Percentiles rank a stretch among this genome's conserved stretches.
Evolutionary conservation across 2,329 filamentous ascomycete genomes (phyloP).

Genomic region (Apiospora rasikravindrae): DNA sequence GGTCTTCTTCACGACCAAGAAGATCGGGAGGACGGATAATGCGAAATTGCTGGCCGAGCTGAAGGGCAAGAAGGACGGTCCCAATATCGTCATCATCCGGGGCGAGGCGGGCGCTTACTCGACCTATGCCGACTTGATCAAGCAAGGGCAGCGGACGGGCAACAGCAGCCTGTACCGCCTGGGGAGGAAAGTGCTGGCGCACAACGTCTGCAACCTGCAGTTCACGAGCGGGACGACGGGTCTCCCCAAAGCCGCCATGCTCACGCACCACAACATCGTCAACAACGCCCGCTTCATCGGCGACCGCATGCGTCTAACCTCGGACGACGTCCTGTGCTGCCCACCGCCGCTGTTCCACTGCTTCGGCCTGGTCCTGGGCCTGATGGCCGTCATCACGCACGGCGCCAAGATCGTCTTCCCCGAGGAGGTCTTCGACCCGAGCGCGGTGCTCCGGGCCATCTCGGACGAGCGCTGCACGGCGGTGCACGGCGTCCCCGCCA

Average conservation of each 20-base stretch:
- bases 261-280: constrained; percentile 70
- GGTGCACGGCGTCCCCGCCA: constrained; percentile 81
- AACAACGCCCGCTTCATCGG: constrained; percentile 75
- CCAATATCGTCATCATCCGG: constrained; percentile 65
- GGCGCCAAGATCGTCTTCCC: constrained; percentile 80
- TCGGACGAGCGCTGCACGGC: constrained; percentile 73
- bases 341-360: constrained; percentile 86
- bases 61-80: constrained; percentile 48
- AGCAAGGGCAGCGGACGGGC: constrained; percentile 53
- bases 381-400: constrained; percentile 75
- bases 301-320: constrained; percentile 73
- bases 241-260: constrained; percentile 74
- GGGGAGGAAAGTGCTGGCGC: constrained; percentile 61
- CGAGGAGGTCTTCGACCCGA: constrained; percentile 73
- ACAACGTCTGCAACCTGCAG: constrained; percentile 75
- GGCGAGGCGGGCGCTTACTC: constrained; percentile 59
- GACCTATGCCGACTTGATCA: constrained; percentile 65
- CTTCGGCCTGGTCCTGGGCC: constrained; percentile 79
- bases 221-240: constrained; percentile 80
- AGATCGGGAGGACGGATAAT: constrained; percentile 71
- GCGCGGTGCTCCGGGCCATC: constrained; percentile 69
- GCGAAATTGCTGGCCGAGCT: constrained; percentile 61
- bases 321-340: constrained; percentile 75
- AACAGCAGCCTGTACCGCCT: constrained; percentile 57
- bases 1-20: constrained; percentile 73